These are phyloP conservation scores for Pseudomonodictys pantanalensis DNA, from an alignment of 495 filamentous ascomycete species.

Conservation along the genomic window DNA sequence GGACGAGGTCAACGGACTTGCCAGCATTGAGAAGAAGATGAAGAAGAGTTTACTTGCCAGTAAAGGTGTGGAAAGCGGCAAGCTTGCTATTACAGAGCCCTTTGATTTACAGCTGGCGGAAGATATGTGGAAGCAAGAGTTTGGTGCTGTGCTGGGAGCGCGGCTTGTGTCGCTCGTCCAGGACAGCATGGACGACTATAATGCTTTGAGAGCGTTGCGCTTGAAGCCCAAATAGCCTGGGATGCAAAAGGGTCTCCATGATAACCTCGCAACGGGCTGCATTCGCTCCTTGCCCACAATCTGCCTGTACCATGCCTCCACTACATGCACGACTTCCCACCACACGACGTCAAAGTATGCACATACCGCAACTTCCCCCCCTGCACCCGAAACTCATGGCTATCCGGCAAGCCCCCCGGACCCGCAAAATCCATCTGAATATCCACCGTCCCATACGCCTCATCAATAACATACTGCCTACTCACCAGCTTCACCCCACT, in stretches of 20 bases:
- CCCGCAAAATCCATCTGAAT: slow-evolving; percentile 46
- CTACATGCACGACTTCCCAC: slow-evolving; percentile 24
- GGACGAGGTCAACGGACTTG: neutral
- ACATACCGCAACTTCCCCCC: slow-evolving; percentile 49
- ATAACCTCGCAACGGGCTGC: no score
- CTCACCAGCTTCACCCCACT: slow-evolving; percentile 40
- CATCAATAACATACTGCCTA: slow-evolving; percentile 53
- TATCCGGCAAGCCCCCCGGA: slow-evolving; percentile 44
- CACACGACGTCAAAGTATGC: slow-evolving; percentile 41
- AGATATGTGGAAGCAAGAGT: neutral
- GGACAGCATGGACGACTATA: neutral
- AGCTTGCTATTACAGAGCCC: neutral
- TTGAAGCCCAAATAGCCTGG: no score
- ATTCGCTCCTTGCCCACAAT: no score
- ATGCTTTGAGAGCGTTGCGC: neutral
- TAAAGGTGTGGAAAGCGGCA: neutral
- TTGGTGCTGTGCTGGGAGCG: neutral
- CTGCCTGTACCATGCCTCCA: no score
- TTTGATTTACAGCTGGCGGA: neutral
- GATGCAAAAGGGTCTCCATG: no score
- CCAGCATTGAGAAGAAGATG: neutral
- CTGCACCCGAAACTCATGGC: slow-evolving; percentile 52
- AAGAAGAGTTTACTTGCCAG: neutral
- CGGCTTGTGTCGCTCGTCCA: neutral
- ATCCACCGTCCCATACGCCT: slow-evolving; percentile 48